Percentiles rank a stretch among this genome's conserved stretches.
These are phyloP conservation scores for Sinapis alba DNA, from an alignment of 441 rosid species.

Conservation along the genomic window DNA sequence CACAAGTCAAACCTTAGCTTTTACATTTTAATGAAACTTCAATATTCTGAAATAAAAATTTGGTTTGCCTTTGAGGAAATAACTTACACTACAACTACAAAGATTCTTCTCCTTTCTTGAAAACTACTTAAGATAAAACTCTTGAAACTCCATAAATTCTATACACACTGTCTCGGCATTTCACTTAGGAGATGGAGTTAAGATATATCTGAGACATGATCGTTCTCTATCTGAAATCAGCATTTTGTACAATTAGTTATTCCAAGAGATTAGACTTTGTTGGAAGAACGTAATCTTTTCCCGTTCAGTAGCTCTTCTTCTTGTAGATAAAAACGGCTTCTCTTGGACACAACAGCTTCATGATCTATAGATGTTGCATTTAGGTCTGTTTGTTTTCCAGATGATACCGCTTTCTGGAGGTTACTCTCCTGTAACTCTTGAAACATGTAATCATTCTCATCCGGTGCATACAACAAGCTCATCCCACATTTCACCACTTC, in stretches of 20 bases:
- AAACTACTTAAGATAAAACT: neutral
- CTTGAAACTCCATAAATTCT: neutral
- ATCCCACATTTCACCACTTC: constrained; percentile 34
- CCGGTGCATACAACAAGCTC: constrained; percentile 26
- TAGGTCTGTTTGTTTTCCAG: constrained; percentile 1
- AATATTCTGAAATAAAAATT: neutral
- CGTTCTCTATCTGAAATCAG: neutral
- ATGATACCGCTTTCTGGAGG: neutral
- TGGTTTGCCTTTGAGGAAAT: neutral
- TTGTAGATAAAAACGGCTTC: neutral
- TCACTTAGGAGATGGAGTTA: neutral
- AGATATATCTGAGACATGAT: neutral
- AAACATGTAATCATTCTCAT: constrained; percentile 32
- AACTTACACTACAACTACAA: neutral
- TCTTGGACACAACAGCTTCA: constrained; percentile 24
- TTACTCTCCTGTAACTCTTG: constrained; percentile 13
- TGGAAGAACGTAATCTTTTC: constrained; percentile 18
- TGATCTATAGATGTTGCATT: neutral
- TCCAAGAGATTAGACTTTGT: constrained; percentile 1
- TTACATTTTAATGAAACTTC: neutral
- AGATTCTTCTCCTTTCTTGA: neutral
- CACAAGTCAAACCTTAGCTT: constrained; percentile 16
- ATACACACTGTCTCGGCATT: neutral
- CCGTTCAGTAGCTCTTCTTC: constrained; percentile 19
- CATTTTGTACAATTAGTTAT: neutral